These are phyloP conservation scores for Diaporthe longicolla DNA, from an alignment of 2,329 filamentous ascomycete genomes.

Conservation along the genomic window DNA sequence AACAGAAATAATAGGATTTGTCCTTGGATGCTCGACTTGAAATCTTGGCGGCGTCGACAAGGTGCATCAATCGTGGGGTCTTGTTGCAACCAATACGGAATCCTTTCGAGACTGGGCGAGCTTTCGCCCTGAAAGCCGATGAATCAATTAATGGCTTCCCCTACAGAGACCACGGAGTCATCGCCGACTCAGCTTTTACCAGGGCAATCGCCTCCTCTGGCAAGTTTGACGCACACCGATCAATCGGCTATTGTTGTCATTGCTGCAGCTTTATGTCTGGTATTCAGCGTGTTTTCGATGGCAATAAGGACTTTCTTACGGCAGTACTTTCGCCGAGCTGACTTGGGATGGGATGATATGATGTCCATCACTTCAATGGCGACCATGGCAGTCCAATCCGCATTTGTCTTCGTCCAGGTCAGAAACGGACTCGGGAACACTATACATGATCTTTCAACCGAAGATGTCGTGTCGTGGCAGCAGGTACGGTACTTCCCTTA, in stretches of 20 bases:
- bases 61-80: not conserved
- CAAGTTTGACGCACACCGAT: conserved; percentile 53
- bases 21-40: not conserved
- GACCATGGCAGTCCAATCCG: conserved; percentile 54
- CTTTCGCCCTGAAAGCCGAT: not conserved
- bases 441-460: conserved; percentile 44
- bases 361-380: conserved; percentile 51
- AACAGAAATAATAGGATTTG: conserved; percentile 16
- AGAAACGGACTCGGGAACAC: conserved; percentile 57
- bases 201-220: conserved; percentile 51
- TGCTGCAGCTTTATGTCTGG: conserved; percentile 54
- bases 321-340: conserved; percentile 47
- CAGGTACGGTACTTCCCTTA: conserved; percentile 50
- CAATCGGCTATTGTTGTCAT: conserved; percentile 58
- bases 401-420: conserved; percentile 54
- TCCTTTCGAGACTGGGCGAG: not conserved
- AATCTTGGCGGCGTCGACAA: not conserved
- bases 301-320: conserved; percentile 57
- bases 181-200: not conserved
- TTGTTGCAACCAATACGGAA: not conserved
- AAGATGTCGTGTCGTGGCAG: conserved; percentile 48
- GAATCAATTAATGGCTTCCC: conserved; percentile 42
- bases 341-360: conserved; percentile 53
- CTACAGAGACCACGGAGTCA: conserved; percentile 11
- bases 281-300: conserved; percentile 55